These are phyloP conservation scores for Candida krabiensis DNA, from an alignment of 805 yeast genomes.

Conservation along the genomic window DNA sequence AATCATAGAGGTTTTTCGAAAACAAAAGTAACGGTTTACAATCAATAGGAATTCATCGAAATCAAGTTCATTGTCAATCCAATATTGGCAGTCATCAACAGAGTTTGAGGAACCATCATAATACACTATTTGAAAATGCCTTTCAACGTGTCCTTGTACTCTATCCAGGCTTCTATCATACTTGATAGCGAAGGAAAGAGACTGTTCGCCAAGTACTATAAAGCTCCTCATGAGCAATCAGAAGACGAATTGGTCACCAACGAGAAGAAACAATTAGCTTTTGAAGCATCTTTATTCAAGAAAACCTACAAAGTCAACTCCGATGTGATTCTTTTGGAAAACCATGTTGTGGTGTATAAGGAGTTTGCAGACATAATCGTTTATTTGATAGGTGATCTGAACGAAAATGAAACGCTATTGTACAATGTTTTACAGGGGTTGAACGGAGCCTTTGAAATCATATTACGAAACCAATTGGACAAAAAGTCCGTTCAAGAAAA, in stretches of 20 bases:
- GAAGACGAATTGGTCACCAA: constrained; percentile 32
- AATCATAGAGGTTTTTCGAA: no score
- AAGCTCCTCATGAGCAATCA: constrained; percentile 52
- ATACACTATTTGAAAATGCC: no score
- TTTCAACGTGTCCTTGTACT: constrained; percentile 58
- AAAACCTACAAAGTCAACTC: constrained; percentile 81
- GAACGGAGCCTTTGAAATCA: constrained; percentile 76
- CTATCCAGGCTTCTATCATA: constrained; percentile 77
- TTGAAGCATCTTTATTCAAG: constrained; percentile 68
- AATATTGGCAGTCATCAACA: no score
- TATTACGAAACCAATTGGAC: constrained; percentile 71
- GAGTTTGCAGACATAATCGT: constrained; percentile 76
- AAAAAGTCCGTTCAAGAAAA: constrained; percentile 74
- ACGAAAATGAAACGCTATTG: constrained; percentile 83
- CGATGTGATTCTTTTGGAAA: constrained; percentile 79
- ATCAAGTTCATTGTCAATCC: no score
- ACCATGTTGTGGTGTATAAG: constrained; percentile 80
- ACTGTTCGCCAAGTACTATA: constrained; percentile 81
- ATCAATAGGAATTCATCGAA: no score
- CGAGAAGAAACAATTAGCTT: constrained; percentile 64
- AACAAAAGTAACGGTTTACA: no score
- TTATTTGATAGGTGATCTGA: constrained; percentile 67
- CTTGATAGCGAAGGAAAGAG: constrained; percentile 81
- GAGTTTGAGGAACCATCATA: no score
- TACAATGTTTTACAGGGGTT: constrained; percentile 76